Base-by-base conservation (phyloP, 768 basidiomycete genomes). In the Neoboletus brunneissimus region DNA sequence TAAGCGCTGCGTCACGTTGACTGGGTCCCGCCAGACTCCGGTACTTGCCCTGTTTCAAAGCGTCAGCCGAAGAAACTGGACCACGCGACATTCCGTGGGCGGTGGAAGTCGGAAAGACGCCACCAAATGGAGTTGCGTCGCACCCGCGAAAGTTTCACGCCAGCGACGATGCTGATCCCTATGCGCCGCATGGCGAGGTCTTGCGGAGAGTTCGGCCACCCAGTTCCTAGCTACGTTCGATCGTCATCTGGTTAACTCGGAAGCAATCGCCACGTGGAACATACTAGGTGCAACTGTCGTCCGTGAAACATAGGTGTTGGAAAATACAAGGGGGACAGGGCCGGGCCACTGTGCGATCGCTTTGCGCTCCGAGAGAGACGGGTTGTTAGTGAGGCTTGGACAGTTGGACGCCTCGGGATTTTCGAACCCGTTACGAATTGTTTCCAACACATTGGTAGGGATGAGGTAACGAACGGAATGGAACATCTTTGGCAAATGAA, bases 61-160 rank as follows among this genome's bases (percentile, higher is more conserved):
- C 12, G 16, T 1, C 55, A 54, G 57, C 55, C 52, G 44, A 52
- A 27, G 48, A 48, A 35, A 41, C 15, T 44, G 42, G 37, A 25
- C 57, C 63, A 68, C 57, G 64, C 66, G 66, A 66, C 57, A 22
- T 7, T 46, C 42, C 48, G 16, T 48, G 48, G 29, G 43, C 48
- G 45, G 54, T 63, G 52, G 41, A 54, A 45, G 27, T 51, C 54
- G 58, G 64, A 50, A 46, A 41, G 40, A 20, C 25, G 49, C 8
- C 40, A 40, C 12, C 40, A 48, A 55, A 59, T 57, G 57, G 54
- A 57, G 57, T 32, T 55, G 22, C 18, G 23, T 22, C 20, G 25
- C 51, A 66, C 43, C 65, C 65, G 65, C 65, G 65, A 66, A 68
- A 57, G 57, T 68, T 66, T 56, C 48, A 38, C 23, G 35, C 34